Conservation (phyloP, 371 early-diverging fungal genomes). For the Haplosporangium sp. region DNA sequence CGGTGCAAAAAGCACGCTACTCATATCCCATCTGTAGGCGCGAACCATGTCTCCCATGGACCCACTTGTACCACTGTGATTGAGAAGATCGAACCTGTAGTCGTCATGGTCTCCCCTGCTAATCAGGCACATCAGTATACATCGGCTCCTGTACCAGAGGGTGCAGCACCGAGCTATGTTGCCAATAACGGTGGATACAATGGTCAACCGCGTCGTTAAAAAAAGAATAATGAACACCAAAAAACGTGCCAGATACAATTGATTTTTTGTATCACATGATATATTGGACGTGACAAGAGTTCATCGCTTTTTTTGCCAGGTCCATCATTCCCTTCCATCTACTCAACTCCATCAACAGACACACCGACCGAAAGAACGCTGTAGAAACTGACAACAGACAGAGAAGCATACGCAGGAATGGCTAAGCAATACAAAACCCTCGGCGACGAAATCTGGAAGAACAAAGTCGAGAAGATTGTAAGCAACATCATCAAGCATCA, state of each 20-base stretch:
- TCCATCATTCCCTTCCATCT: not conserved
- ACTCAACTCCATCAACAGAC: not conserved
- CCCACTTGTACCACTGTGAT: constrained; percentile 19
- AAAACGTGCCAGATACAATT: too few relatives aligned
- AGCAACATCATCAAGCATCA: constrained; percentile 35
- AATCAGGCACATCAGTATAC: constrained; percentile 2
- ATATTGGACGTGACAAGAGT: not conserved
- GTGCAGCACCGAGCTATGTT: not conserved
- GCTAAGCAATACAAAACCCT: constrained; percentile 79
- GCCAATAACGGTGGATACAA: constrained; percentile 17
- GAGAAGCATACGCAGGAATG: constrained; percentile 22
- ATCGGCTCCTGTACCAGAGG: not conserved
- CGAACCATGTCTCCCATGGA: constrained; percentile 8
- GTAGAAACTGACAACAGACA: not conserved
- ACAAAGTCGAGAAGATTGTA: constrained; percentile 93
- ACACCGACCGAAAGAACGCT: constrained; percentile 10
- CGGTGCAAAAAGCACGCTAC: constrained; percentile 19
- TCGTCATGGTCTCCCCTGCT: constrained; percentile 17
- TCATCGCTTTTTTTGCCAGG: not conserved
- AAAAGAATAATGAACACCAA: not conserved
- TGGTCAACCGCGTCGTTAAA: constrained; percentile 7
- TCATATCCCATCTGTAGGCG: constrained; percentile 3
- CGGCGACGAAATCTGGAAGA: constrained; percentile 97
- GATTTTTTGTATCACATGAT: not conserved
- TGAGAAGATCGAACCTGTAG: constrained; percentile 35